These are phyloP conservation scores for Fusarium sp. DNA, from an alignment of 2,329 filamentous ascomycete species.

Conservation along the genomic window DNA sequence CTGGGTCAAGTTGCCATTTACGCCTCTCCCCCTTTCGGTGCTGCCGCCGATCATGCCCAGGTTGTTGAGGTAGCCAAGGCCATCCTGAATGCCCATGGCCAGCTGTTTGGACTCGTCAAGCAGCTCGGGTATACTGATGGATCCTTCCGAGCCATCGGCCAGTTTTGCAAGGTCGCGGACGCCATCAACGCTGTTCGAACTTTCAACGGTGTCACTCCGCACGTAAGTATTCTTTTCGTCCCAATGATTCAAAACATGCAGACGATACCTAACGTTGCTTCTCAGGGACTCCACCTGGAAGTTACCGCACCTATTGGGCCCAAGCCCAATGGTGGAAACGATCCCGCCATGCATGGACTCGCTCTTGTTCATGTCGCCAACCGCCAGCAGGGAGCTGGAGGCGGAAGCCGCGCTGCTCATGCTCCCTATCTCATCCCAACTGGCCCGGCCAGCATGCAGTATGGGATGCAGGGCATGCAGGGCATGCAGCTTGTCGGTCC, in stretches of 20 bases:
- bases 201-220: conserved; percentile 43
- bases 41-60: conserved; percentile 47
- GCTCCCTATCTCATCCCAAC: conserved; percentile 51
- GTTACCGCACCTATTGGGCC: conserved; percentile 26
- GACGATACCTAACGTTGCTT: background rate
- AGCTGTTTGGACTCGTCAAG: conserved; percentile 64
- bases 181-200: conserved; percentile 56
- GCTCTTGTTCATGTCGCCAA: conserved; percentile 22
- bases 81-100: conserved; percentile 60
- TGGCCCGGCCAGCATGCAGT: conserved; percentile 42
- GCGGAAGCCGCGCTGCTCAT: conserved; percentile 33
- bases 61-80: conserved; percentile 47
- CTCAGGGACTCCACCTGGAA: conserved; percentile 41
- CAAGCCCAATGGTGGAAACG: background rate
- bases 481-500: conserved; percentile 45
- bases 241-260: background rate
- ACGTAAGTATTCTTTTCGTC: conserved; percentile 39
- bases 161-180: conserved; percentile 64
- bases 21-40: conserved; percentile 35
- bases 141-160: conserved; percentile 61
- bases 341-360: conserved; percentile 38
- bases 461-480: conserved; percentile 47
- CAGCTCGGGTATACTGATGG: conserved; percentile 55
- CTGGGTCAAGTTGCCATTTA: conserved; percentile 48
- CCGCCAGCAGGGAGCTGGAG: conserved; percentile 15